Evolutionary conservation across 257 asterid species (phyloP), one percentile per base, ranked within the genome.

Genomic region (Cruciata laevipes): DNA sequence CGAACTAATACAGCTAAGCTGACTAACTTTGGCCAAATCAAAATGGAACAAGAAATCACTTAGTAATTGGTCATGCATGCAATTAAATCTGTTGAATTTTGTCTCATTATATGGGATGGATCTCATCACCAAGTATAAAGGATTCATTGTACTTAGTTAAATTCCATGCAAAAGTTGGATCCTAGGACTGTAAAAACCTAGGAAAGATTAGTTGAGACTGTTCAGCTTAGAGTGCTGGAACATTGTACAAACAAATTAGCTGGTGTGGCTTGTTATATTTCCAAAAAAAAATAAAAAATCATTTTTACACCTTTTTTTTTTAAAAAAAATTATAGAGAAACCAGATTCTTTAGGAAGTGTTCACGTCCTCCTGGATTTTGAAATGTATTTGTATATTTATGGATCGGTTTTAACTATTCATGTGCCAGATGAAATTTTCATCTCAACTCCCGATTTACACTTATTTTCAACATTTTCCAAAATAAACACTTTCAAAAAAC

Each of bases 171-270:
- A 40, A 55, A 44, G 61, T 24, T 59, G 33, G 37, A 33, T 52
- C 58, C 30, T n/a, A 55, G 47, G 30, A 60, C 37, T 11, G 77
- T 64, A 73, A 78, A 73, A 44, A 64, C 63, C 38, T 27, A 76
- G 70, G 79, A 75, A 75, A 73, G 64, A 6, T 78, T 67, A 42
- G 51, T 42, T 42, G 51, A 42, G 51, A 71, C 67, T 52, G 51
- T 42, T 42, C 18, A 42, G 51, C 75, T 69, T 52, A 11, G 12
- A 52, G 30, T 27, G 6, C 8, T 52, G 11, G 11, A 52, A 52
- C 24, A 52, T 52, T 18, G 58, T 10, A 20, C 58, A 42, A 42
- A 42, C 51, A 42, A 42, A 42, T 42, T 42, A 42, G 51, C 58
- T 52, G 58, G 18, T 18, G 21, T 52, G 51, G 21, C 8, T 49